Evolutionary conservation across 768 basidiomycete genomes (phyloP).

Genomic region (Tylopilus vinaceipallidus): DNA sequence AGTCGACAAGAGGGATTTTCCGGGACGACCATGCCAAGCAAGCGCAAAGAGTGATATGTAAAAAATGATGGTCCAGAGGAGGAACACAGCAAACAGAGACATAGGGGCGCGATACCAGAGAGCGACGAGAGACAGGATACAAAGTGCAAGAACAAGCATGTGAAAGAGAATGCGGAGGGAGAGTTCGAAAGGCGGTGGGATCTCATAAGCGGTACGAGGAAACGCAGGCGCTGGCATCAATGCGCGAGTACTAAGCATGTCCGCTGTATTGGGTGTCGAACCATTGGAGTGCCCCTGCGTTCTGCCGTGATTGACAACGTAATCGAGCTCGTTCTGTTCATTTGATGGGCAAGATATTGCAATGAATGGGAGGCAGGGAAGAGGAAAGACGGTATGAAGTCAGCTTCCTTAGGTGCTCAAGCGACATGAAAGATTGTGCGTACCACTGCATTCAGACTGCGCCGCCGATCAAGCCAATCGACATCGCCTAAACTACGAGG

Average conservation of each 20-base stretch:
- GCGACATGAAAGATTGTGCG: conserved; percentile 30
- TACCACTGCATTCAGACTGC: conserved; percentile 71
- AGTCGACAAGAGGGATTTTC: conserved; percentile 54
- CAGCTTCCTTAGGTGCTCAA: conserved; percentile 18
- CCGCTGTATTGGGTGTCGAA: conserved; percentile 53
- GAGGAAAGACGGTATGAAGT: conserved; percentile 14
- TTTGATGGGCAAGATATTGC: conserved; percentile 9
- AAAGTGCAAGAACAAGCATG: conserved; percentile 54
- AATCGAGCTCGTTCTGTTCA: conserved; percentile 71
- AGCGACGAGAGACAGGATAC: conserved; percentile 52
- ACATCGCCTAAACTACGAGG: conserved; percentile 65
- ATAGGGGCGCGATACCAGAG: conserved; percentile 56
- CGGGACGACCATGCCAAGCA: conserved; percentile 59
- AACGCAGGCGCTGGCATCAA: conserved; percentile 29
- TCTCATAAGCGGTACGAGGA: conserved; percentile 25
- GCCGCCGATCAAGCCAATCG: conserved; percentile 75
- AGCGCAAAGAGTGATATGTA: conserved; percentile 52
- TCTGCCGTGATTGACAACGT: conserved; percentile 56
- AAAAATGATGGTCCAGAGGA: conserved; percentile 58
- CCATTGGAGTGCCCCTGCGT: conserved; percentile 34
- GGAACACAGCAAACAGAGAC: conserved; percentile 61
- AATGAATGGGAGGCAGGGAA: conserved; percentile 3
- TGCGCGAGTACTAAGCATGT: conserved; percentile 43
- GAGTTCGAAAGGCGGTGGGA: conserved; percentile 39
- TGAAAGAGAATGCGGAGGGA: conserved; percentile 55